These are phyloP conservation scores for Debaryomyces tyrocola DNA, from an alignment of 805 yeast genomes.

Conservation along the genomic window DNA sequence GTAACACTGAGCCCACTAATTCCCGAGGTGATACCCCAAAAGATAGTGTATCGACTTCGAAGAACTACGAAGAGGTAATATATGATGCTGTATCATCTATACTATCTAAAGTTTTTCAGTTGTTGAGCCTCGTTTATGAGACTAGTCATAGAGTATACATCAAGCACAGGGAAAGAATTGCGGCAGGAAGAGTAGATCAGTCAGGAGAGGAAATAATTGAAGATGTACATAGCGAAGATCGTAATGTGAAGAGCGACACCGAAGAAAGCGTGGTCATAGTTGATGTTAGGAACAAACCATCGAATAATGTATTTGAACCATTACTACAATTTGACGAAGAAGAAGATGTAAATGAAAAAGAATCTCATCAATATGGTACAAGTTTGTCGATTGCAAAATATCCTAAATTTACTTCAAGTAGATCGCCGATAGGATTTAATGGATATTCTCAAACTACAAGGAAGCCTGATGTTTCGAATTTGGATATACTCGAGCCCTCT, in stretches of 20 bases:
- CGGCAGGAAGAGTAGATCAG: too few relatives aligned
- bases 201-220: too few relatives aligned
- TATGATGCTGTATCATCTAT: neutral
- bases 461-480: too few relatives aligned
- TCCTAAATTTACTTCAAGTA: neutral
- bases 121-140: neutral
- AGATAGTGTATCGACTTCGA: neutral
- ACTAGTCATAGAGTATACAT: neutral
- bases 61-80: neutral
- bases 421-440: neutral
- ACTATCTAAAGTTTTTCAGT: neutral
- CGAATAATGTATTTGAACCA: constrained; percentile 2
- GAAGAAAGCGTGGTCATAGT: constrained; percentile 8
- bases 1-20: neutral
- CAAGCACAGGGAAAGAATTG: neutral
- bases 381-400: constrained; percentile 1
- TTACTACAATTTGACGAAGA: neutral
- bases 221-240: neutral
- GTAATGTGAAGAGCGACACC: neutral
- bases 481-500: neutral
- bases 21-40: neutral
- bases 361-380: constrained; percentile 8
- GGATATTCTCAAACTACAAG: neutral
- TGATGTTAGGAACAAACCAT: neutral
- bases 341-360: neutral